Evolutionary conservation across 23 red algal species (phyloP).

Genomic region (Porphyridium purpureum): DNA sequence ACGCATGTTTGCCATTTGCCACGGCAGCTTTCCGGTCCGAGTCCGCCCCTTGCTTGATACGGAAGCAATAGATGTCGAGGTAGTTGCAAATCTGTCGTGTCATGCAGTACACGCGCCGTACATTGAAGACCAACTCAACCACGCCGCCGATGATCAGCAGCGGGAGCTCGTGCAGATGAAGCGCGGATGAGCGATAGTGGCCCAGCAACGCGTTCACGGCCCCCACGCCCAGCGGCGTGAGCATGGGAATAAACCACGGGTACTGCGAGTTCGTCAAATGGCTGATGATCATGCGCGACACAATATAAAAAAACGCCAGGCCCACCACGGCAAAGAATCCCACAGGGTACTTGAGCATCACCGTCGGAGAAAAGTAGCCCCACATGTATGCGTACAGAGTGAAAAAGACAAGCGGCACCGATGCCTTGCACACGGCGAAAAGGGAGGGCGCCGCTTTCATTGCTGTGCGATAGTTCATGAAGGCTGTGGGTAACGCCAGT

Average conservation of each 20-base stretch:
- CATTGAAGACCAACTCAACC: slow-evolving; percentile 10
- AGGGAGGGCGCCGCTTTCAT: too few relatives aligned
- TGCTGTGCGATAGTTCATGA: too few relatives aligned
- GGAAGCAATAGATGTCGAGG: slow-evolving; percentile 45
- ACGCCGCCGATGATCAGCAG: slow-evolving; percentile 1
- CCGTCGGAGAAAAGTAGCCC: slow-evolving; percentile 16
- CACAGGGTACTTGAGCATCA: slow-evolving; percentile 7
- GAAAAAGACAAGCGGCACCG: slow-evolving; percentile 16
- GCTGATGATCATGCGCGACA: slow-evolving; percentile 63
- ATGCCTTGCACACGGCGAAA: too few relatives aligned
- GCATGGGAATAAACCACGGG: slow-evolving; percentile 13
- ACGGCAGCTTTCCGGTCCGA: too few relatives aligned
- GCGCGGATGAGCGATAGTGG: background rate
- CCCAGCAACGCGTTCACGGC: slow-evolving; percentile 23
- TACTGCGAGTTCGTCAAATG: slow-evolving; percentile 32
- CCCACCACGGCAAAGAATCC: slow-evolving; percentile 36
- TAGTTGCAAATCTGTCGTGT: slow-evolving; percentile 28
- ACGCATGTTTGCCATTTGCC: too few relatives aligned
- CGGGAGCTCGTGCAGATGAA: background rate
- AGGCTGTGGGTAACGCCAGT: too few relatives aligned
- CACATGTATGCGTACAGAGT: slow-evolving; percentile 10
- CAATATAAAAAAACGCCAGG: slow-evolving; percentile 44
- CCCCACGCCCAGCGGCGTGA: slow-evolving; percentile 9
- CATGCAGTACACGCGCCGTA: slow-evolving; percentile 32
- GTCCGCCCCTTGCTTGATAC: slow-evolving; percentile 3